Conservation (phyloP, 164 flowering plant species). For the Saururus chinensis region DNA sequence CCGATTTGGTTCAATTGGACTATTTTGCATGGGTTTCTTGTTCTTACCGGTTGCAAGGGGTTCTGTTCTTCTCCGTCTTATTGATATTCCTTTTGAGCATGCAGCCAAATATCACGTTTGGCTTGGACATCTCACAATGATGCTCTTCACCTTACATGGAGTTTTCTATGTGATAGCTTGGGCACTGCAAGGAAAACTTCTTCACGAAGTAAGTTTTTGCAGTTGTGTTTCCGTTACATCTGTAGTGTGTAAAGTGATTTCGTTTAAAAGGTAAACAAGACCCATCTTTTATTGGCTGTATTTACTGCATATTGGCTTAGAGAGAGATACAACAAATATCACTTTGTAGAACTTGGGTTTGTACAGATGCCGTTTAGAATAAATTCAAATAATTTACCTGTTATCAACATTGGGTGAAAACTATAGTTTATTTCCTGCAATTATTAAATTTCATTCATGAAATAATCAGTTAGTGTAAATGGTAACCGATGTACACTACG, state of each 20-base stretch:
- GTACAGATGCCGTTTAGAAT: too few relatives aligned
- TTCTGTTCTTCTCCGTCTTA: constrained; percentile 70
- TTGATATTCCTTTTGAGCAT: constrained; percentile 93
- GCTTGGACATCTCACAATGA: constrained; percentile 92
- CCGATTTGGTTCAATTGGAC: constrained; percentile 60
- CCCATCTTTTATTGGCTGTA: too few relatives aligned
- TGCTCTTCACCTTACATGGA: constrained; percentile 69
- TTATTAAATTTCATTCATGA: too few relatives aligned
- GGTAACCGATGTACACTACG: too few relatives aligned
- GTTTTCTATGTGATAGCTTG: constrained; percentile 49
- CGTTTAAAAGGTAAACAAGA: neutral
- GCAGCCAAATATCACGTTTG: constrained; percentile 90
- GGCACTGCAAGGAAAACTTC: constrained; percentile 50
- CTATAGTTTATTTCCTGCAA: too few relatives aligned
- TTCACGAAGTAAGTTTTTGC: constrained; percentile 39
- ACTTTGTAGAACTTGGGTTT: too few relatives aligned
- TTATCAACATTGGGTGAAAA: too few relatives aligned
- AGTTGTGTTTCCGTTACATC: neutral
- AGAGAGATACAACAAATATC: too few relatives aligned
- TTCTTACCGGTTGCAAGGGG: constrained; percentile 87
- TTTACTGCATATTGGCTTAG: too few relatives aligned
- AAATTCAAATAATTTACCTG: too few relatives aligned
- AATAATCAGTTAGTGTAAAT: too few relatives aligned
- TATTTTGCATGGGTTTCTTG: constrained; percentile 66
- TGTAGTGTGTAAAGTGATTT: neutral